phyloP scores from a whole-genome alignment of 192 early-diverging fungal species.

The Phlyctochytrium bullatum region DNA sequence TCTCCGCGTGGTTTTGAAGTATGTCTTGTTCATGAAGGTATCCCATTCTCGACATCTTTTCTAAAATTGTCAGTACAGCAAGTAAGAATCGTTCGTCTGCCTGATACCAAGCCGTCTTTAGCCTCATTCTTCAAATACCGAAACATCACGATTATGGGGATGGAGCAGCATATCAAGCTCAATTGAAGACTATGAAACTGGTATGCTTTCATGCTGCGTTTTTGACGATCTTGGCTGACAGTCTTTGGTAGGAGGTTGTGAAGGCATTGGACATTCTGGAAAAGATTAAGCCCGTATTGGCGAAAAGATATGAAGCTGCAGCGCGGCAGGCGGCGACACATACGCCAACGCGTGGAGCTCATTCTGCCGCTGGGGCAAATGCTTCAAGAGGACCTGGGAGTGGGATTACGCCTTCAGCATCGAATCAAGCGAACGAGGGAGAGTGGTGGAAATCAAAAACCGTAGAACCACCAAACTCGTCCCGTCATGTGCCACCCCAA shows the following conservation, averaged over 20 bases:
- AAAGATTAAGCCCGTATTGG: not conserved
- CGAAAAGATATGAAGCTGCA: not conserved
- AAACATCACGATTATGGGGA: not conserved
- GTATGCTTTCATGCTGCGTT: too few species aligned
- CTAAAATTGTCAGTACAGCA: not conserved
- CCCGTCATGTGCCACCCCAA: not conserved
- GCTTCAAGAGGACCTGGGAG: not conserved
- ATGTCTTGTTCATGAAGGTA: slow-evolving; percentile 3
- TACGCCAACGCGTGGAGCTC: not conserved
- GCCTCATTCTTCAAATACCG: not conserved
- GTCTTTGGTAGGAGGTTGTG: not conserved
- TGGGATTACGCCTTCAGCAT: not conserved
- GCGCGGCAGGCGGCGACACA: not conserved
- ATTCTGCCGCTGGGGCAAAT: not conserved
- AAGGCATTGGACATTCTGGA: not conserved
- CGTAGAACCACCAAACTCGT: not conserved
- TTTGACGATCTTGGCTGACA: not conserved
- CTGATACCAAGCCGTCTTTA: not conserved
- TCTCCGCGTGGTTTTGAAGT: too few species aligned
- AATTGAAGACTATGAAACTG: not conserved
- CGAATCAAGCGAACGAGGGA: not conserved
- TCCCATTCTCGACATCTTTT: not conserved
- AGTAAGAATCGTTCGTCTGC: not conserved
- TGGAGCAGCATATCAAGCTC: not conserved
- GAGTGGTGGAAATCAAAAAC: slow-evolving; percentile 1